Evolutionary conservation across 306 rosid species (phyloP).

Genomic region (Gynostemma pentaphyllum): DNA sequence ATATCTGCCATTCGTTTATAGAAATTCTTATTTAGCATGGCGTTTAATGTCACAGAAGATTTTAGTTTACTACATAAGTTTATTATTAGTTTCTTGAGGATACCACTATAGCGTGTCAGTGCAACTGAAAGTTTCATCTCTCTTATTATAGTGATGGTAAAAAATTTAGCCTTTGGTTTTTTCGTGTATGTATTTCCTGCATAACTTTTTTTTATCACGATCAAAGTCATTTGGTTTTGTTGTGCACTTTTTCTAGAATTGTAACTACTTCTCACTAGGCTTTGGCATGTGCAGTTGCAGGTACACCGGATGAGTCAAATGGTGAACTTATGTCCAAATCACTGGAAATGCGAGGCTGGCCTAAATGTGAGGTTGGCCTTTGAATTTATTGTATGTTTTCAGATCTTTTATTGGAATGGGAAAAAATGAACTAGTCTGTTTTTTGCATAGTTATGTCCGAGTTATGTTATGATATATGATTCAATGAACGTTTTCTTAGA

Average conservation of each 20-base stretch:
- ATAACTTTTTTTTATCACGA: neutral
- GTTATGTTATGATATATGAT: neutral
- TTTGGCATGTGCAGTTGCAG: slow-evolving; percentile 33
- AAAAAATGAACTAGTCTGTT: neutral
- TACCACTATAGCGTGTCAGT: too few species aligned
- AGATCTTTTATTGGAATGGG: neutral
- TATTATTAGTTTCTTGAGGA: neutral
- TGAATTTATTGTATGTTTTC: neutral
- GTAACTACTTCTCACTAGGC: neutral
- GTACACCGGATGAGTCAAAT: slow-evolving; percentile 34
- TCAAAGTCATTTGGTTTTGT: neutral
- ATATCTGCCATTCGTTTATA: neutral
- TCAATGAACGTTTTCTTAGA: neutral
- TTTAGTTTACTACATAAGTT: too few species aligned
- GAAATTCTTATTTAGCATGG: neutral
- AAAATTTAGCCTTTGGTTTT: neutral
- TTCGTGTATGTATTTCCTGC: neutral
- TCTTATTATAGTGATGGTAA: neutral
- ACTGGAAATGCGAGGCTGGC: slow-evolving; percentile 20
- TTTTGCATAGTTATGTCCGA: neutral
- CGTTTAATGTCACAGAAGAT: neutral
- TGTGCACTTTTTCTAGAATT: neutral
- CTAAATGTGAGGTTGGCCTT: slow-evolving; percentile 51
- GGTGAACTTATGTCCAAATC: slow-evolving; percentile 36
- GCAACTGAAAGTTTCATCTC: too few species aligned